Conservation (phyloP, 2,329 filamentous ascomycete genomes). For the Claviceps pazoutovae region DNA sequence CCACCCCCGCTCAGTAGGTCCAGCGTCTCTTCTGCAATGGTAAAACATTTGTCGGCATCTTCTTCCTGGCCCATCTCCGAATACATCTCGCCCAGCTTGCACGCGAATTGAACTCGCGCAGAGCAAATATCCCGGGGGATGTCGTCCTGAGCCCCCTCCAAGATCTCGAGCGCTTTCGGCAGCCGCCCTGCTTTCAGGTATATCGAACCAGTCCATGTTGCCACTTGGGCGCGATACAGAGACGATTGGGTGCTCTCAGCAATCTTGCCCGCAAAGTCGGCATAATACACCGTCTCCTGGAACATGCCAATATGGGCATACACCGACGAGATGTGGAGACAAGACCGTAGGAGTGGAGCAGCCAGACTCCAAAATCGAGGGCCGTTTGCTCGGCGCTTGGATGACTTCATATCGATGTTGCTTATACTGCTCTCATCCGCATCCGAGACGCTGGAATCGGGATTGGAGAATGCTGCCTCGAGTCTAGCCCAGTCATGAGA, state of each 20-base stretch:
- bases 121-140: conserved; percentile 29
- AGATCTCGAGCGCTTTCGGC: conserved; percentile 41
- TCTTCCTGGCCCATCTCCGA: conserved; percentile 32
- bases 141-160: conserved; percentile 37
- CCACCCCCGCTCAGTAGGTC: conserved; percentile 17
- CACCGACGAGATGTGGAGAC: conserved; percentile 61
- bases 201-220: conserved; percentile 40
- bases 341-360: conserved; percentile 54
- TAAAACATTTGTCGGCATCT: conserved; percentile 29
- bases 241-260: conserved; percentile 53
- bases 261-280: conserved; percentile 69
- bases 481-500: conserved; percentile 42
- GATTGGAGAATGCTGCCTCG: conserved; percentile 20
- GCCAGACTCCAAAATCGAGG: conserved; percentile 72
- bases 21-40: conserved; percentile 35
- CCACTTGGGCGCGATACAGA: conserved; percentile 40
- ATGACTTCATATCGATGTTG: conserved; percentile 13
- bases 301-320: conserved; percentile 79
- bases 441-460: conserved; percentile 16
- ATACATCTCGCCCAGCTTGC: conserved; percentile 42
- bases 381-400: conserved; percentile 14
- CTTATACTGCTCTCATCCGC: conserved; percentile 11
- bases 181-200: conserved; percentile 44
- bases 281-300: conserved; percentile 77
- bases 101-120: conserved; percentile 30